Base-by-base conservation (phyloP, 2,329 filamentous ascomycete genomes). In the Metarhizium album region DNA sequence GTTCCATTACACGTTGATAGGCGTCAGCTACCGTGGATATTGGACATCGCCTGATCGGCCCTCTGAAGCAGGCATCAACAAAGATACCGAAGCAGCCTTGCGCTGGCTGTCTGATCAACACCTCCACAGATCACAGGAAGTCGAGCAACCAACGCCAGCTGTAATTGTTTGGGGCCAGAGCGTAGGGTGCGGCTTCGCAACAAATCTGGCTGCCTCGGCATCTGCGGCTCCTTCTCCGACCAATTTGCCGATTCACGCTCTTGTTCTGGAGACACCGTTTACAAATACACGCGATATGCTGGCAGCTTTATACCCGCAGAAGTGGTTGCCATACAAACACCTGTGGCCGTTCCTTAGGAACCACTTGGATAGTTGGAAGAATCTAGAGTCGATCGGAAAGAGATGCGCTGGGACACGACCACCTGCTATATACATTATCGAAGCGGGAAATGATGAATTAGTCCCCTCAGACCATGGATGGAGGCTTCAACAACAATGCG, bases 241-340 rank as follows among this genome's bases (percentile, higher is more conserved):
- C 8, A 22, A 65, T 54, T 69, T 71, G 49, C 60, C 61, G 35
- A 62, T 75, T 35, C 55, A 68, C 45, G 70, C 76, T 1, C 54
- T 91, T 47, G 71, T 91, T 11, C 72, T 91, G 2, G 87, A 91
- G 62, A 90, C 87, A 0, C 86, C 87, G 0, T 90, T 90, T 55
- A 77, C 83, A 1, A 86, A 80, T 42, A 77, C 87, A 50, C 74
- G 77, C 52, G 78, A 76, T 18, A 89, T 91, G 84, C 71, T 91
- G 5, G 69, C 78, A 42, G 80, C 79, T 1, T 65, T 91, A 2
- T 91, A 90, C 60, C 86, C 86, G 1, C 84, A 90, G 58, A 86
- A 79, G 58, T 90, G 86, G 85, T 70, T 90, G 6, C 87, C 87
- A 0, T 91, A 91, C 62, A 77, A 78, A 45, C 82, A 90, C 61